Evolutionary conservation across 768 basidiomycete species (phyloP), one percentile per base, ranked within the genome.

Genomic region (Boletus sp.): DNA sequence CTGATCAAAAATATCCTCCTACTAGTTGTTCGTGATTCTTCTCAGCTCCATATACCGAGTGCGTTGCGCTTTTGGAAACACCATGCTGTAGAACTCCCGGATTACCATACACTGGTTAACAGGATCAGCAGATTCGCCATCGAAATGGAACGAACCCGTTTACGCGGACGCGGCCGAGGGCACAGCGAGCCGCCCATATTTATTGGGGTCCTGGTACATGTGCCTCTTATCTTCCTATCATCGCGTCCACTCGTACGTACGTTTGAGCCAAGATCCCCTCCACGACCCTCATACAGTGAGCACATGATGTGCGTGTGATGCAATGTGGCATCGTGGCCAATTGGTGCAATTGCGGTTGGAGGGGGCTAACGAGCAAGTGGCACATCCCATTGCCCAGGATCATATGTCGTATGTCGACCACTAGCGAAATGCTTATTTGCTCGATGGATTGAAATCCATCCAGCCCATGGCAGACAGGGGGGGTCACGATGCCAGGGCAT

Each of bases 141-240:
- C 21, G 17, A 47, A 33, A 44, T 25, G 35, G 19, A 51, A 25
- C 7, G 25, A 23, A 8, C 5, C 23, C 14, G 29, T 21, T 30
- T 17, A 48, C 27, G 46, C 50, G 19, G 49, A 47, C 45, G 60
- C 42, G 57, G 64, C 54, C 55, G 46, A 65, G 64, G 55, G 54
- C 11, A 47, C 38, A 33, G n/a, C 30, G 15, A 7, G 33, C 38
- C 43, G 49, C 56, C 43, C 59, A 49, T 35, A 17, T 37, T n/a
- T 63, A 38, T 37, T 19, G 64, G 64, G 63, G 60, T 63, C 61
- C 53, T 27, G 37, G 37, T 35, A 19, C 64, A 55, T 54, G 60
- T 53, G 49, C 42, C 29, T 33, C 50, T 63, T 66, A 60, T 64
- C 61, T 44, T 27, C 47, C 23, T 41, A 40, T 39, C 44, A 34